Conservation (phyloP, 1,139 yeast genomes). For the Suhomyces guaymorum region DNA sequence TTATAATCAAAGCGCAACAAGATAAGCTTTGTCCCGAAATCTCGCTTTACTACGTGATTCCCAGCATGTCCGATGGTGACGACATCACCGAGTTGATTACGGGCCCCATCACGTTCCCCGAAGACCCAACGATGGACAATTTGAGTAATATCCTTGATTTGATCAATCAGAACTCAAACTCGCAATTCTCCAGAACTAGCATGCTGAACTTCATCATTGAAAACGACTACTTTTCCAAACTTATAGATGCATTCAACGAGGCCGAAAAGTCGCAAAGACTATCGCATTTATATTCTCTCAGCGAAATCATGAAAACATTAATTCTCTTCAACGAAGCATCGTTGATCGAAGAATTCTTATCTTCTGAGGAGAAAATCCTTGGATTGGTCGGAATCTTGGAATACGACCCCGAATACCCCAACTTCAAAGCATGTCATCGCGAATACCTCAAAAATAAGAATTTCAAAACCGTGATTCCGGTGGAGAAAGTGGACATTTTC, state of each 20-base stretch:
- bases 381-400: slow-evolving; percentile 84
- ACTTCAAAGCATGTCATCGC: slow-evolving; percentile 76
- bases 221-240: slow-evolving; percentile 51
- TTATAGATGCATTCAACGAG: slow-evolving; percentile 53
- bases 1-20: slow-evolving; percentile 68
- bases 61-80: slow-evolving; percentile 40
- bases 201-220: slow-evolving; percentile 53
- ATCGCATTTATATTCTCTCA: slow-evolving; percentile 59
- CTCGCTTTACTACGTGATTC: slow-evolving; percentile 70
- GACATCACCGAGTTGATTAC: slow-evolving; percentile 77
- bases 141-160: slow-evolving; percentile 52
- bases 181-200: slow-evolving; percentile 55
- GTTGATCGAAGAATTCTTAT: slow-evolving; percentile 65
- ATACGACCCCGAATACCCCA: slow-evolving; percentile 85
- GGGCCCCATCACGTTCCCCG: slow-evolving; percentile 76
- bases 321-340: slow-evolving; percentile 70
- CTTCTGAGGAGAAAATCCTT: slow-evolving; percentile 55
- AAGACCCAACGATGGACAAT: slow-evolving; percentile 49
- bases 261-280: slow-evolving; percentile 53
- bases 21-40: slow-evolving; percentile 61
- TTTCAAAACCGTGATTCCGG: slow-evolving; percentile 73
- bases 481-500: slow-evolving; percentile 57
- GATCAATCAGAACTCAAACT: slow-evolving; percentile 57
- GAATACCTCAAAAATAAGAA: slow-evolving; percentile 58
- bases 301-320: slow-evolving; percentile 70